phyloP scores from a whole-genome alignment of 208 protist species.

The Tetramitus jugosus region DNA sequence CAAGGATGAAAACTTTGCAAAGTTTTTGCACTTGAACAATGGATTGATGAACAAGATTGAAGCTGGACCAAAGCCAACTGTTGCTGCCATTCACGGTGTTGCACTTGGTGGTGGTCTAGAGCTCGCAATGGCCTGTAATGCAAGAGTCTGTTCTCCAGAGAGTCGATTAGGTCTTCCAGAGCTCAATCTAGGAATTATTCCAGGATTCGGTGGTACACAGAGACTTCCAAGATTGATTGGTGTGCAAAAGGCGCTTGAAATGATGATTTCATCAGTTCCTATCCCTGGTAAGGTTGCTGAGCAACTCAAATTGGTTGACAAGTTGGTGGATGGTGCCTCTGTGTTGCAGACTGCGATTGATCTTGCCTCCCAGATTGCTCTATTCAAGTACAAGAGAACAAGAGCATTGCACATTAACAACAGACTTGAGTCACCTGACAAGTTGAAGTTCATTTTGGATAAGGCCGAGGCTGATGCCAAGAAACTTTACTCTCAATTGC shows the following conservation, averaged over 20 bases:
- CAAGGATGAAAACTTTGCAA: not conserved
- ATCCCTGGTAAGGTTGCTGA: conserved; percentile 40
- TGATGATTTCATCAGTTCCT: conserved; percentile 33
- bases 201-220: conserved; percentile 62
- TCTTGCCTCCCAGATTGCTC: not conserved
- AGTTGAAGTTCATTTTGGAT: not conserved
- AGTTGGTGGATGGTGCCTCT: not conserved
- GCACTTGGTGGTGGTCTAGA: conserved; percentile 23
- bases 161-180: conserved; percentile 23
- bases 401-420: not conserved
- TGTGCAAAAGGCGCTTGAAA: conserved; percentile 42
- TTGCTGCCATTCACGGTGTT: not conserved
- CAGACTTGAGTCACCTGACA: not conserved
- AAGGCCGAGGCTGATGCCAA: not conserved
- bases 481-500: not conserved
- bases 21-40: not conserved
- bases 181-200: conserved; percentile 51
- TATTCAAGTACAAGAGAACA: too few species aligned
- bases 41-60: conserved; percentile 9
- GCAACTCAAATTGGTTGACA: conserved; percentile 47
- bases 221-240: conserved; percentile 58
- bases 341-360: not conserved
- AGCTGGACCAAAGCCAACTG: not conserved
- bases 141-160: not conserved
- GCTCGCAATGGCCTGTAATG: conserved; percentile 14